Evolutionary conservation across 768 basidiomycete genomes (phyloP).

Genomic region (Xanthoconium stramineum): DNA sequence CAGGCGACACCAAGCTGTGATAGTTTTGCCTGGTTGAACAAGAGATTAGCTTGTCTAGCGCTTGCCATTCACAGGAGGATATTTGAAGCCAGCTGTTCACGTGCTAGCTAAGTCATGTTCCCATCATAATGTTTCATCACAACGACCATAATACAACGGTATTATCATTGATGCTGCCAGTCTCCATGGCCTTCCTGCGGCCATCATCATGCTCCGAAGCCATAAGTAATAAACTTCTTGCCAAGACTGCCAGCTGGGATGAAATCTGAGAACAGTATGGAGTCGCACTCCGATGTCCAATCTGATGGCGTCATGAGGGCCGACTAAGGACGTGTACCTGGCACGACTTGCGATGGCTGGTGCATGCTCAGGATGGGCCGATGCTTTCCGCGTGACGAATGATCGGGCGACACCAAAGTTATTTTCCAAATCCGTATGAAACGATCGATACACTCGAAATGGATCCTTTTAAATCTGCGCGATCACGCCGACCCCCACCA

Average conservation of each 20-base stretch:
- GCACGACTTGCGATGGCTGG: too few relatives aligned
- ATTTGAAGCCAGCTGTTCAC: not conserved
- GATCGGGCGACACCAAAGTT: too few relatives aligned
- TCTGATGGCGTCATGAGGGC: too few relatives aligned
- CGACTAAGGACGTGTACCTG: too few relatives aligned
- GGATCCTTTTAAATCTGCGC: too few relatives aligned
- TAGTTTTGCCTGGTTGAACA: not conserved
- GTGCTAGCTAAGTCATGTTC: not conserved
- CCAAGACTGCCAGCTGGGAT: too few relatives aligned
- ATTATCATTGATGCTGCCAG: not conserved
- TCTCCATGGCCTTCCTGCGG: not conserved
- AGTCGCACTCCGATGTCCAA: too few relatives aligned
- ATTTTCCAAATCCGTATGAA: too few relatives aligned
- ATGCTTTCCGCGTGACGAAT: too few relatives aligned
- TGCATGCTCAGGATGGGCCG: too few relatives aligned
- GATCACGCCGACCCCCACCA: too few relatives aligned
- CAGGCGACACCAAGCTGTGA: not conserved
- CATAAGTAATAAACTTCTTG: slow-evolving; percentile 44
- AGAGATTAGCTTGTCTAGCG: not conserved
- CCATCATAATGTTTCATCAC: not conserved
- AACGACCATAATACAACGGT: slow-evolving; percentile 2
- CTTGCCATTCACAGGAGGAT: not conserved
- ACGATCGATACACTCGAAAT: too few relatives aligned
- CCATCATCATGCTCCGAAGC: slow-evolving; percentile 58
- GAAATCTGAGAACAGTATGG: slow-evolving; percentile 37